Base-by-base conservation (phyloP, 768 basidiomycete genomes). In the Boletus pseudopeckii region DNA sequence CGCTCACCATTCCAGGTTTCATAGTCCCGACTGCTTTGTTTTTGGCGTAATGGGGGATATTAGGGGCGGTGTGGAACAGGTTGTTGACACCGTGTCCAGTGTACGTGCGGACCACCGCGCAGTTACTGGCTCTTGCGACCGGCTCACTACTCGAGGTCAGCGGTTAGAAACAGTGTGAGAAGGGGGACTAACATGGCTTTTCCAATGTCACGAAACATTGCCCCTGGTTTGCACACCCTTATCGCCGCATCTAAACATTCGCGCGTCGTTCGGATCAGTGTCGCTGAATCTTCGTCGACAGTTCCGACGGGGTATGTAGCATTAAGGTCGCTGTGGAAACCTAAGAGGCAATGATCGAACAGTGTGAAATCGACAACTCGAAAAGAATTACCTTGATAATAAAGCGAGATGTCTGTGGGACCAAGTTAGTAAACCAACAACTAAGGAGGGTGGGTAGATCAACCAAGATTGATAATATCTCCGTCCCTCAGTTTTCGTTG, bases 381-480 rank as follows among this genome's bases (percentile, higher is more conserved):
- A 66, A 36, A 34, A 60, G 38, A 54, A 64, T 49, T 55, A 84
- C 92, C 92, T 39, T 90, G 79, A 62, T 89, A 82, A 71, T 85
- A 96, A 10, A 93, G 69, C 2, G 88, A 79, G 36, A 96, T 80
- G 65, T 96, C 93, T 92, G 58, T 17, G 24, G 36, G 39, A 36
- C 36, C 22, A 47, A 30, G 53, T 65, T 48, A 66, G 64, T 45
- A 57, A 57, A 36, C 43, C 53, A 50, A 45, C 42, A 53, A 54
- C 34, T 37, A 52, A 36, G 40, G 48, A 36, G 49, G 39, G 34
- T 52, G 39, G 48, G 54, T 38, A 48, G 52, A 67, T 77, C 54
- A 57, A 87, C 90, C 94, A 48, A 99, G 84, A 72, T 99, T 99
- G 68, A 98, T 76, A 60, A 98, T 98, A 72, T 99, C 97, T 17